Conservation (phyloP, 169 alveolate species). For the Cryptosporidium xiaoi region DNA sequence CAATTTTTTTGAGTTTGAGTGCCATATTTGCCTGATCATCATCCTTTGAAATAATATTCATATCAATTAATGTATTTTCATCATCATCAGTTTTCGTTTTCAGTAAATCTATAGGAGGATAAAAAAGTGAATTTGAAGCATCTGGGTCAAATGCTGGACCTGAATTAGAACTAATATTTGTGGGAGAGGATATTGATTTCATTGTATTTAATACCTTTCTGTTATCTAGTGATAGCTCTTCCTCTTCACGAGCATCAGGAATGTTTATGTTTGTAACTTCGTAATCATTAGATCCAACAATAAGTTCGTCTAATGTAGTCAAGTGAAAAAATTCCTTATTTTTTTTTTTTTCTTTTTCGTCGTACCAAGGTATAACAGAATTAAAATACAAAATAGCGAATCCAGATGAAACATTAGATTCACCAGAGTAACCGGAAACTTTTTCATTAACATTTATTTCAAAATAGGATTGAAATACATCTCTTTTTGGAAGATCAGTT, state of each 20-base stretch:
- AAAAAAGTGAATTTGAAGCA: constrained; percentile 47
- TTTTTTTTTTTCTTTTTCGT: constrained; percentile 28
- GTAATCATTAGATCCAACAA: constrained; percentile 33
- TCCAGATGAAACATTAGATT: constrained; percentile 53
- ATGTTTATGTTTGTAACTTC: constrained; percentile 3
- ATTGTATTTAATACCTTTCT: constrained; percentile 48
- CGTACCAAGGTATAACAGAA: constrained; percentile 68
- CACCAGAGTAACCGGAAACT: constrained; percentile 73
- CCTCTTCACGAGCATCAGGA: constrained; percentile 29
- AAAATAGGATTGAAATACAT: constrained; percentile 54
- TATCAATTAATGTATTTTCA: constrained; percentile 7
- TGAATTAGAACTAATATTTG: constrained; percentile 24
- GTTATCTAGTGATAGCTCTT: constrained; percentile 24
- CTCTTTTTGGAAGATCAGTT: constrained; percentile 70
- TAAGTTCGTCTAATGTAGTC: constrained; percentile 48
- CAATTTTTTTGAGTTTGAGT: constrained; percentile 41
- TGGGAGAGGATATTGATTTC: constrained; percentile 69
- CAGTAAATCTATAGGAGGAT: constrained; percentile 66
- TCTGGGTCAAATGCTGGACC: constrained; percentile 59
- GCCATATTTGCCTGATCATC: constrained; percentile 72
- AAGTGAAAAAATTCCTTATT: constrained; percentile 60
- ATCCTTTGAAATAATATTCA: constrained; percentile 32
- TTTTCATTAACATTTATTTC: constrained; percentile 58
- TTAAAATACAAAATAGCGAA: constrained; percentile 64
- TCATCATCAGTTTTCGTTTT: constrained; percentile 11